Conservation (phyloP, 2,329 filamentous ascomycete genomes). For the Fusarium sp. region DNA sequence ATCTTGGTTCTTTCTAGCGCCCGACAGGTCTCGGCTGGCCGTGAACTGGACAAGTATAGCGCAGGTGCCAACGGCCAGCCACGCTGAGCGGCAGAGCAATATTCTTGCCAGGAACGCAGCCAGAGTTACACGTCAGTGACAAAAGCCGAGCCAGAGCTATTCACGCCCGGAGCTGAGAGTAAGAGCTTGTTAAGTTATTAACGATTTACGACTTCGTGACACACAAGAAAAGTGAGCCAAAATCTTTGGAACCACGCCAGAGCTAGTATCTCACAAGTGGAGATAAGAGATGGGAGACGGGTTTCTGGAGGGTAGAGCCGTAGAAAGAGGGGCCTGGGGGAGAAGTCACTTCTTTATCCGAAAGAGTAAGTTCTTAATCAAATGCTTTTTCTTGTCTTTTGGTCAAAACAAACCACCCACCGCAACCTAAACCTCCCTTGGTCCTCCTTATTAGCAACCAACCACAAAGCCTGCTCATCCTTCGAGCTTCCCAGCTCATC, state of each 20-base stretch:
- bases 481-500: constrained; percentile 16
- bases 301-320: too few relatives aligned
- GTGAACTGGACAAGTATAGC: constrained; percentile 26
- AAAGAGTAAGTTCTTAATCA: constrained; percentile 1
- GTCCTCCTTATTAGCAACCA: constrained; percentile 1
- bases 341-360: constrained; percentile 14
- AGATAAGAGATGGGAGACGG: constrained; percentile 1
- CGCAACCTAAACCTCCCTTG: constrained; percentile 13
- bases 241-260: constrained; percentile 12
- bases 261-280: not conserved
- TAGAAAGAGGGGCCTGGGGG: not conserved
- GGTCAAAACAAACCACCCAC: not conserved
- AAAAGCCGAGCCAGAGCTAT: constrained; percentile 5
- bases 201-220: not conserved
- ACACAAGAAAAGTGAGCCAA: constrained; percentile 9
- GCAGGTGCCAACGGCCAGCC: constrained; percentile 8
- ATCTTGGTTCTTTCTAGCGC: constrained; percentile 34
- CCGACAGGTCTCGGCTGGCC: constrained; percentile 34
- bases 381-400: not conserved
- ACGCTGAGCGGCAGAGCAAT: not conserved
- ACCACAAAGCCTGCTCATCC: constrained; percentile 18
- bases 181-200: not conserved
- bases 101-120: not conserved
- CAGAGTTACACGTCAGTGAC: constrained; percentile 21
- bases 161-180: constrained; percentile 11